phyloP scores from a whole-genome alignment of 2,329 filamentous ascomycete species.

The Acarospora socialis region DNA sequence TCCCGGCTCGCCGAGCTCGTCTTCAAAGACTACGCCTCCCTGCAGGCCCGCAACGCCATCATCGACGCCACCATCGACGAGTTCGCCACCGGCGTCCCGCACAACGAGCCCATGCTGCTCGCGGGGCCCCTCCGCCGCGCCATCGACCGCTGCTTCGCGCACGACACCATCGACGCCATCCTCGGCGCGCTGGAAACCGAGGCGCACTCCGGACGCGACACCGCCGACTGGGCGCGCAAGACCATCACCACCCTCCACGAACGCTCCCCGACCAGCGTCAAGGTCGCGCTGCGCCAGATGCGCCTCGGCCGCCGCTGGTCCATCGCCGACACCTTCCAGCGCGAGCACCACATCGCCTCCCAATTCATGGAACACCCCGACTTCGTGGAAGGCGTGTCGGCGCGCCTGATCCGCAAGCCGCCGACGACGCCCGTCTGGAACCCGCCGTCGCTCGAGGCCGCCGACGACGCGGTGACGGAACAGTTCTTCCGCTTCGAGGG shows the following conservation, averaged over 20 bases:
- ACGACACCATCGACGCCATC: slow-evolving; percentile 55
- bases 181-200: slow-evolving; percentile 46
- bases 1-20: slow-evolving; percentile 74
- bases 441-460: slow-evolving; percentile 56
- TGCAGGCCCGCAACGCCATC: slow-evolving; percentile 49
- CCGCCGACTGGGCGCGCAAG: slow-evolving; percentile 58
- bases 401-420: slow-evolving; percentile 59
- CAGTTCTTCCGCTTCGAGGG: slow-evolving; percentile 51
- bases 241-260: slow-evolving; percentile 61
- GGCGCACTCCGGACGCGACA: slow-evolving; percentile 24
- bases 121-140: slow-evolving; percentile 57
- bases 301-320: slow-evolving; percentile 60
- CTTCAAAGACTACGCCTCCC: slow-evolving; percentile 62
- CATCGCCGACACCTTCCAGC: slow-evolving; percentile 71
- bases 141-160: slow-evolving; percentile 71
- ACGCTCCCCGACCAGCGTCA: slow-evolving; percentile 74
- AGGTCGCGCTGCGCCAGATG: slow-evolving; percentile 75
- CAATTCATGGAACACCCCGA: slow-evolving; percentile 86
- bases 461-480: slow-evolving; percentile 44
- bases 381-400: slow-evolving; percentile 82
- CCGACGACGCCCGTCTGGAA: slow-evolving; percentile 57
- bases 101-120: slow-evolving; percentile 53
- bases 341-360: slow-evolving; percentile 69
- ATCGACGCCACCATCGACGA: slow-evolving; percentile 87
- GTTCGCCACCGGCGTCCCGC: slow-evolving; percentile 72